A percentile compares a stretch with the other conserved stretches of the same genome.
These are phyloP conservation scores for Candida suzukii DNA, from an alignment of 805 yeast species.

Conservation along the genomic window DNA sequence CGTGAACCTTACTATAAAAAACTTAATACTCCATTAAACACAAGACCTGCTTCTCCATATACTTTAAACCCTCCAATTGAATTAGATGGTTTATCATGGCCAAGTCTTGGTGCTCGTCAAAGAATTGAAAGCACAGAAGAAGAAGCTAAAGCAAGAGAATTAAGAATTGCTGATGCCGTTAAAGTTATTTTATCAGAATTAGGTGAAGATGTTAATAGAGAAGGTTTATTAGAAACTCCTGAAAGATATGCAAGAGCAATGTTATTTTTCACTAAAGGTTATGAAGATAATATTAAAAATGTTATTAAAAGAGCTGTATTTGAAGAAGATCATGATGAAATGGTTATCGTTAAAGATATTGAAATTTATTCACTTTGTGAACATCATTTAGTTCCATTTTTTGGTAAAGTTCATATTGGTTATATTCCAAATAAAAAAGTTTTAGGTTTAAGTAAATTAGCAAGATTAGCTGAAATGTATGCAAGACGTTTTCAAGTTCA, in stretches of 20 bases:
- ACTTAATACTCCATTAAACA: conserved; percentile 53
- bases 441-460: conserved; percentile 85
- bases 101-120: conserved; percentile 73
- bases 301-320: conserved; percentile 93
- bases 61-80: conserved; percentile 83
- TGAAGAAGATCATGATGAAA: conserved; percentile 97
- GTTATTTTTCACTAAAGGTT: conserved; percentile 93
- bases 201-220: conserved; percentile 87
- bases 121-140: conserved; percentile 66
- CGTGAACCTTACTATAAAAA: conserved; percentile 29
- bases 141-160: conserved; percentile 59
- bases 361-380: conserved; percentile 91
- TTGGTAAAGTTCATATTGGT: conserved; percentile 96
- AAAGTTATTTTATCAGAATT: conserved; percentile 68
- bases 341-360: conserved; percentile 96
- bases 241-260: conserved; percentile 95
- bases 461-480: conserved; percentile 95
- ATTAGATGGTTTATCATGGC: conserved; percentile 91
- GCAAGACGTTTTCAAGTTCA: conserved; percentile 96
- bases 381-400: conserved; percentile 96
- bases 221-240: conserved; percentile 91
- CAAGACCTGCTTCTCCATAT: conserved; percentile 77
- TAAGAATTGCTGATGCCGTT: conserved; percentile 81
- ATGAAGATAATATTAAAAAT: conserved; percentile 87
- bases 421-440: conserved; percentile 94